Conservation (phyloP, 208 protist genomes). For the Polymyxa betae region DNA sequence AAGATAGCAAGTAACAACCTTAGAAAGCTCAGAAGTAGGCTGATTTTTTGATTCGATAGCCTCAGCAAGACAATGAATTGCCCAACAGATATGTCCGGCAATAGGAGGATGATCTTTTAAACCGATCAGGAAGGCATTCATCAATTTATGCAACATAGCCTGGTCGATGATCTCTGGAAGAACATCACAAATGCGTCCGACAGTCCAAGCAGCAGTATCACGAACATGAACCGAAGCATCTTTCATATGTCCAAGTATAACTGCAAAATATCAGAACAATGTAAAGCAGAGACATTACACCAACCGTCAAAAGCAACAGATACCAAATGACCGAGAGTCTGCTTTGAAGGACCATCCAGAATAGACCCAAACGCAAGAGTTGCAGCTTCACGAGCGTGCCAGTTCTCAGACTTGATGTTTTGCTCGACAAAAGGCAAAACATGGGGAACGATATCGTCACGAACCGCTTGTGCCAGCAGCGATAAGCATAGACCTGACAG, state of each 20-base stretch:
- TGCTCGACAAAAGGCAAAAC: slow-evolving; percentile 89
- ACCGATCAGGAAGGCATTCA: slow-evolving; percentile 69
- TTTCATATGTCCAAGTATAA: slow-evolving; percentile 52
- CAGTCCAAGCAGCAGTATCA: slow-evolving; percentile 90
- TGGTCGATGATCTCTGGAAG: slow-evolving; percentile 75
- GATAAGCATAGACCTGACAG: slow-evolving; percentile 50
- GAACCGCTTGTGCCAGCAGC: slow-evolving; percentile 12
- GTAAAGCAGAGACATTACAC: slow-evolving; percentile 63
- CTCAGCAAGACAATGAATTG: slow-evolving; percentile 88
- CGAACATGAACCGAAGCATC: slow-evolving; percentile 62
- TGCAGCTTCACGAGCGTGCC: slow-evolving; percentile 90
- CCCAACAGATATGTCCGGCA: slow-evolving; percentile 86
- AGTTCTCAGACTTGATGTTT: slow-evolving; percentile 85
- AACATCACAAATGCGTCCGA: slow-evolving; percentile 87
- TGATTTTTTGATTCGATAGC: slow-evolving; percentile 77
- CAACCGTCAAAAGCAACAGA: slow-evolving; percentile 82
- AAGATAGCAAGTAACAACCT: neutral
- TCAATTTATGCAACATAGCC: slow-evolving; percentile 56
- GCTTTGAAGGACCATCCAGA: slow-evolving; percentile 84
- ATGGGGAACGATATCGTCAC: slow-evolving; percentile 74
- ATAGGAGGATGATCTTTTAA: slow-evolving; percentile 78
- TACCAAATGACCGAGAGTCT: slow-evolving; percentile 82
- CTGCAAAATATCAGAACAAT: neutral
- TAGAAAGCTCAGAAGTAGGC: slow-evolving; percentile 81
- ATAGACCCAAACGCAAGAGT: slow-evolving; percentile 93